phyloP scores from a whole-genome alignment of 2,329 filamentous ascomycete genomes.

The Aspergillus puulaauensis region DNA sequence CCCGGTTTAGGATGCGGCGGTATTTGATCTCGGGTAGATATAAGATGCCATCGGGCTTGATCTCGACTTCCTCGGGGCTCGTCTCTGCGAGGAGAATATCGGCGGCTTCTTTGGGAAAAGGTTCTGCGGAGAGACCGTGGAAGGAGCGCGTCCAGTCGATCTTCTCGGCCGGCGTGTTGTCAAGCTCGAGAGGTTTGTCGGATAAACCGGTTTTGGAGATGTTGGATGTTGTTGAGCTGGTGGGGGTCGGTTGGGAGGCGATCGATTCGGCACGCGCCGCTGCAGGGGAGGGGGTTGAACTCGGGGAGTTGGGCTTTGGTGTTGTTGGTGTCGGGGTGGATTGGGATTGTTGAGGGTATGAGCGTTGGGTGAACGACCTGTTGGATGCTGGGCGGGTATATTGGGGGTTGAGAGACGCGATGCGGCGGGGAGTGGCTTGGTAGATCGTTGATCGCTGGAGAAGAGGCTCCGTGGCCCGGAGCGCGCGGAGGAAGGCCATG shows the following conservation, averaged over 20 bases:
- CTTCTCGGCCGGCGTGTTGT: slow-evolving; percentile 38
- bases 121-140: slow-evolving; percentile 69
- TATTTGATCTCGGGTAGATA: slow-evolving; percentile 99
- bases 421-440: background rate
- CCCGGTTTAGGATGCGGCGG: slow-evolving; percentile 79
- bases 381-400: slow-evolving; percentile 10
- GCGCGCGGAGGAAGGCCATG: slow-evolving; percentile 26
- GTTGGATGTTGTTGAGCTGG: slow-evolving; percentile 32
- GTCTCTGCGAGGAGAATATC: slow-evolving; percentile 68
- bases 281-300: slow-evolving; percentile 19
- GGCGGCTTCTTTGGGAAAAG: slow-evolving; percentile 70
- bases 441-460: slow-evolving; percentile 9
- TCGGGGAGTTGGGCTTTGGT: slow-evolving; percentile 9
- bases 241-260: slow-evolving; percentile 23
- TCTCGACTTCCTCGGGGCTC: slow-evolving; percentile 76
- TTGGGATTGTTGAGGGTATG: background rate
- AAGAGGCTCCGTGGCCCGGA: slow-evolving; percentile 20
- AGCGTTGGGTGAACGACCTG: slow-evolving; percentile 1
- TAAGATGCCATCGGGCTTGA: slow-evolving; percentile 95
- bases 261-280: slow-evolving; percentile 17
- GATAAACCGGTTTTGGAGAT: slow-evolving; percentile 40
- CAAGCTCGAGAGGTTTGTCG: slow-evolving; percentile 36
- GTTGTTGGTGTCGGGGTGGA: slow-evolving; percentile 3
- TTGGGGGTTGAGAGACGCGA: background rate
- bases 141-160: slow-evolving; percentile 84